Conservation (phyloP, 305 asterid genomes). For the Ruellia speciosa region DNA sequence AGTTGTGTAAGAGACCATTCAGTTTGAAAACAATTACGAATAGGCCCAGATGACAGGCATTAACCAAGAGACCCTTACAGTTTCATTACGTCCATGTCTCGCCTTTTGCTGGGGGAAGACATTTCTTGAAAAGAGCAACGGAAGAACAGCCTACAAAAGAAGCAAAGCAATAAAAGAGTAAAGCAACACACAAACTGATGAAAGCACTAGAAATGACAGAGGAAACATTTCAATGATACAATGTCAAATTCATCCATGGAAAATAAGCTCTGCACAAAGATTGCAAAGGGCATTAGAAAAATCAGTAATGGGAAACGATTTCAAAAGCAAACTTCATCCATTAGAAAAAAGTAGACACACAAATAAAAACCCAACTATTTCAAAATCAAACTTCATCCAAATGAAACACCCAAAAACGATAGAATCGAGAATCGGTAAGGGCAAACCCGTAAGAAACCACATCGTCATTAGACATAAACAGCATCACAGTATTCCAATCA, state of each 20-base stretch:
- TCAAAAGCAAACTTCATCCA: too few species aligned
- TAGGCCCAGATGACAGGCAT: too few species aligned
- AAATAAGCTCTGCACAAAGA: neutral
- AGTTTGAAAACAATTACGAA: neutral
- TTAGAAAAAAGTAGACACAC: neutral
- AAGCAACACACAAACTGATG: neutral
- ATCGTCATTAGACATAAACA: neutral
- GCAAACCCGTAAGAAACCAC: neutral
- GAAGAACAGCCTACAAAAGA: neutral
- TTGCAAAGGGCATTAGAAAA: neutral
- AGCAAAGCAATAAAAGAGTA: neutral
- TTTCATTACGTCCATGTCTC: conserved; percentile 63
- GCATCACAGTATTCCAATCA: neutral
- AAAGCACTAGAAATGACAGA: neutral
- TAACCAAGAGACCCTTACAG: conserved; percentile 25
- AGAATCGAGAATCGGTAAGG: neutral
- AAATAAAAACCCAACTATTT: neutral
- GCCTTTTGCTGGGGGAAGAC: conserved; percentile 60
- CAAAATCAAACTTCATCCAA: neutral
- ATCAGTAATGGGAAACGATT: neutral
- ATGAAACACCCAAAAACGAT: neutral
- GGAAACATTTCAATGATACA: neutral
- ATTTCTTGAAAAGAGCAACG: conserved; percentile 17
- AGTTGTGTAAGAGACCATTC: neutral
- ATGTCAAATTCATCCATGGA: neutral